These are phyloP conservation scores for Luvunga scandens DNA, from an alignment of 345 rosid genomes.

Conservation along the genomic window DNA sequence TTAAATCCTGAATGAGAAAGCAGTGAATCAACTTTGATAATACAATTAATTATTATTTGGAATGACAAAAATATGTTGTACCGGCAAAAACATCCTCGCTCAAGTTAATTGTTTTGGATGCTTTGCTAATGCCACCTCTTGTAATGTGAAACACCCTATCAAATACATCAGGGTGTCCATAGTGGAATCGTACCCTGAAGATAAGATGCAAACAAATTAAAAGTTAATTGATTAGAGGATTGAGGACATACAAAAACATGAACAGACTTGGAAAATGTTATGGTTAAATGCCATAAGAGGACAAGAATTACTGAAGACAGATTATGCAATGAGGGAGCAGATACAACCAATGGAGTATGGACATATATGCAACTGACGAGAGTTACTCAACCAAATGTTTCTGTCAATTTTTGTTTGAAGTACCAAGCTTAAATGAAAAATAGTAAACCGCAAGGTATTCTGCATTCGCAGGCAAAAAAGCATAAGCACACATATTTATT, in stretches of 20 bases:
- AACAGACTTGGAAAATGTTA: background rate
- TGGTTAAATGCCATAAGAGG: background rate
- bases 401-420: background rate
- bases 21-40: slow-evolving; percentile 6
- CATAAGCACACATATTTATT: background rate
- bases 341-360: background rate
- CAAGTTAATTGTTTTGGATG: slow-evolving; percentile 88
- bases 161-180: slow-evolving; percentile 96
- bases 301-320: slow-evolving; percentile 2
- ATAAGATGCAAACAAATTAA: slow-evolving; percentile 12
- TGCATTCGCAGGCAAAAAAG: background rate
- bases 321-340: slow-evolving; percentile 3
- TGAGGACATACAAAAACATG: background rate
- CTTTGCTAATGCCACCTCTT: slow-evolving; percentile 98
- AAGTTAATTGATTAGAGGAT: slow-evolving; percentile 9
- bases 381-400: background rate
- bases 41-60: background rate
- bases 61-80: slow-evolving; percentile 23
- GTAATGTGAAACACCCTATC: slow-evolving; percentile 92
- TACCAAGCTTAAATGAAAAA: background rate
- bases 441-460: background rate
- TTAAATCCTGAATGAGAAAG: slow-evolving; percentile 62
- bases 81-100: slow-evolving; percentile 96
- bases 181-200: slow-evolving; percentile 88
- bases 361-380: background rate